These are phyloP conservation scores for Ophiostoma himal-ulmi DNA, from an alignment of 2,329 filamentous ascomycete species.

Conservation along the genomic window DNA sequence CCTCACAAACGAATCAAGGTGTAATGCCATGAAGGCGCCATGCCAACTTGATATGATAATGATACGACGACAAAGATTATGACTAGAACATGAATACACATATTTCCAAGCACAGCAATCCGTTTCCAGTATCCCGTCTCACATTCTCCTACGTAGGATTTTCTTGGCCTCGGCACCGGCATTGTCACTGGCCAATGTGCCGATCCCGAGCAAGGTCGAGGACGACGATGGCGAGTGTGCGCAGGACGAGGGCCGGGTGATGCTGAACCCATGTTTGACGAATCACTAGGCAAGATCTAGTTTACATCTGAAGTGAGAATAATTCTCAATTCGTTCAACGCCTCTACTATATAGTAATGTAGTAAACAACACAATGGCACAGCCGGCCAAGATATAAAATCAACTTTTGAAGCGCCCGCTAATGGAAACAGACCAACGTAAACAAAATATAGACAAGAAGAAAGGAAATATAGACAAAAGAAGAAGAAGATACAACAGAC, in stretches of 20 bases:
- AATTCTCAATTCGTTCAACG: slow-evolving; percentile 5
- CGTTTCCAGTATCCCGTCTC: not conserved
- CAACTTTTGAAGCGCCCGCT: slow-evolving; percentile 8
- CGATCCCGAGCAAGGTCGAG: slow-evolving; percentile 35
- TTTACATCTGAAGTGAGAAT: not conserved
- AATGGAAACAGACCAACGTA: not conserved
- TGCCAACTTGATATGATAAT: too few relatives aligned
- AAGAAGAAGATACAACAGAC: not conserved
- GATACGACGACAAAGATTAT: not conserved
- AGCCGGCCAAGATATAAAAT: not conserved
- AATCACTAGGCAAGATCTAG: not conserved
- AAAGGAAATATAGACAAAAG: not conserved
- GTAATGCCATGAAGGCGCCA: too few relatives aligned
- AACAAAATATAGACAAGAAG: not conserved
- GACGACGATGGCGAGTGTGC: slow-evolving; percentile 25
- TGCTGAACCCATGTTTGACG: slow-evolving; percentile 24
- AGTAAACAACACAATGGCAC: slow-evolving; percentile 6
- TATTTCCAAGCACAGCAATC: too few relatives aligned
- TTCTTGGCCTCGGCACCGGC: too few relatives aligned
- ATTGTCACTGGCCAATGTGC: slow-evolving; percentile 35
- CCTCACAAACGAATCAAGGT: too few relatives aligned
- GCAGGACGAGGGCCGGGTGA: slow-evolving; percentile 21
- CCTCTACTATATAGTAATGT: not conserved
- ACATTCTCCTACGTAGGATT: slow-evolving; percentile 16
- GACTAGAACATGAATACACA: not conserved